phyloP scores from a whole-genome alignment of 768 basidiomycete genomes.

The Tulasnella sp. region DNA sequence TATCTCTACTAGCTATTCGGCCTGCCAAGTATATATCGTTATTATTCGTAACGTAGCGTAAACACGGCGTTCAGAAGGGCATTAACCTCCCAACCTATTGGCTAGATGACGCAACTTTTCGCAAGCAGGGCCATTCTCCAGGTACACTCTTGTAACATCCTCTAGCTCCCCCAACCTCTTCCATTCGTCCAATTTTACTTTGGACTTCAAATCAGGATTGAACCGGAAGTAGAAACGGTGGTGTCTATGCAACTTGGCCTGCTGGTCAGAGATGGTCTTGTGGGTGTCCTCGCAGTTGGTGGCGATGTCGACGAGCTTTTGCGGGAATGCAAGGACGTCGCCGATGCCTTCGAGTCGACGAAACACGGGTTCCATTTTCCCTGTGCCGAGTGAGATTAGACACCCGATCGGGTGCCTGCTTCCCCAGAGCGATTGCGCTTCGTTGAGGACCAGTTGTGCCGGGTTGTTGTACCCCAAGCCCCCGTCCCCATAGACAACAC shows the following conservation, averaged over 20 bases:
- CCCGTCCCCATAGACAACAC: not conserved
- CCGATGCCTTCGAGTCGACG: not conserved
- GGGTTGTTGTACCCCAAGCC: slow-evolving; percentile 1
- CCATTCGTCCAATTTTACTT: not conserved
- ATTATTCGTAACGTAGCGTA: too few relatives aligned
- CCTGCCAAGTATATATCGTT: too few relatives aligned
- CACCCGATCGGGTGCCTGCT: not conserved
- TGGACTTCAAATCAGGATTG: not conserved
- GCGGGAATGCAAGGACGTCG: not conserved
- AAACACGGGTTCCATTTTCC: not conserved
- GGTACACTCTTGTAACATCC: not conserved
- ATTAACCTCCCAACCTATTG: too few relatives aligned
- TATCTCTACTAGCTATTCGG: too few relatives aligned
- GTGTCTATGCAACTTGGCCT: not conserved
- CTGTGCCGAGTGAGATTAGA: not conserved
- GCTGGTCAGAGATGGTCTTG: not conserved
- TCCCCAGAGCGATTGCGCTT: slow-evolving; percentile 1
- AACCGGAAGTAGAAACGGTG: not conserved
- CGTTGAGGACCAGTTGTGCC: not conserved
- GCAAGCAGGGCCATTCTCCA: too few relatives aligned
- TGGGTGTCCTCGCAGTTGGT: not conserved
- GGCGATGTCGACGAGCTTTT: not conserved
- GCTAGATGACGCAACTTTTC: too few relatives aligned
- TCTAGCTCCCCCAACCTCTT: not conserved
- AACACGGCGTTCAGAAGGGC: too few relatives aligned